phyloP scores from a whole-genome alignment of 225 moss, liverwort and hornwort species.

The Physcomitrellopsis africana region DNA sequence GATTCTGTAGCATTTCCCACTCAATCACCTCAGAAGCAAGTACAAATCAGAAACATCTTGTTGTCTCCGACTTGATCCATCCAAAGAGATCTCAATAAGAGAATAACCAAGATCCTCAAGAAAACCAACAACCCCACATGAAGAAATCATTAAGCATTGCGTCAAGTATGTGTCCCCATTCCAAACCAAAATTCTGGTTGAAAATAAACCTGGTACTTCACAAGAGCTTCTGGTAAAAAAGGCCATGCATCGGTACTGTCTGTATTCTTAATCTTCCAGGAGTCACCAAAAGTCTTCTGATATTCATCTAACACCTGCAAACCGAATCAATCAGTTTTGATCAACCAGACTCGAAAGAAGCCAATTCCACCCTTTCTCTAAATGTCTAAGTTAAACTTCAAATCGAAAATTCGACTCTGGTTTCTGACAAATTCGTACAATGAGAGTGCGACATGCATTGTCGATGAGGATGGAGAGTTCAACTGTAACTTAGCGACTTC shows the following conservation, averaged over 20 bases:
- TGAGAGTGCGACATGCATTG: not conserved
- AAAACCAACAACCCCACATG: not conserved
- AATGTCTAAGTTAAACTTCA: not conserved
- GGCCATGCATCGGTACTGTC: slow-evolving; percentile 91
- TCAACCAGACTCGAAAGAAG: not conserved
- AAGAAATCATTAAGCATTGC: not conserved
- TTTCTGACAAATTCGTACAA: not conserved
- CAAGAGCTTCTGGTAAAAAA: slow-evolving; percentile 76
- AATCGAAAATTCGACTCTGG: not conserved
- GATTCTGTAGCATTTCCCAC: slow-evolving; percentile 65
- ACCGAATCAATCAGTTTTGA: slow-evolving; percentile 3
- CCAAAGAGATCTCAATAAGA: not conserved
- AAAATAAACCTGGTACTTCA: slow-evolving; percentile 75
- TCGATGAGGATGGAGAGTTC: slow-evolving; percentile 1
- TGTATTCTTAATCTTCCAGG: slow-evolving; percentile 79
- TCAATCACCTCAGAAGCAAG: slow-evolving; percentile 33
- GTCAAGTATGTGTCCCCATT: not conserved
- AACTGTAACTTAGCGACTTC: slow-evolving; percentile 18
- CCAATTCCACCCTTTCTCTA: not conserved
- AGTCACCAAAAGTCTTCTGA: slow-evolving; percentile 78
- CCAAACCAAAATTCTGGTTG: slow-evolving; percentile 7
- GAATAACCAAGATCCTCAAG: slow-evolving; percentile 4
- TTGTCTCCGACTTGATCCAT: slow-evolving; percentile 12
- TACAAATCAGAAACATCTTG: not conserved
- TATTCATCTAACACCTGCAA: slow-evolving; percentile 95